These are phyloP conservation scores for Starmerella gropengiesseri DNA, from an alignment of 805 yeast genomes.

Conservation along the genomic window DNA sequence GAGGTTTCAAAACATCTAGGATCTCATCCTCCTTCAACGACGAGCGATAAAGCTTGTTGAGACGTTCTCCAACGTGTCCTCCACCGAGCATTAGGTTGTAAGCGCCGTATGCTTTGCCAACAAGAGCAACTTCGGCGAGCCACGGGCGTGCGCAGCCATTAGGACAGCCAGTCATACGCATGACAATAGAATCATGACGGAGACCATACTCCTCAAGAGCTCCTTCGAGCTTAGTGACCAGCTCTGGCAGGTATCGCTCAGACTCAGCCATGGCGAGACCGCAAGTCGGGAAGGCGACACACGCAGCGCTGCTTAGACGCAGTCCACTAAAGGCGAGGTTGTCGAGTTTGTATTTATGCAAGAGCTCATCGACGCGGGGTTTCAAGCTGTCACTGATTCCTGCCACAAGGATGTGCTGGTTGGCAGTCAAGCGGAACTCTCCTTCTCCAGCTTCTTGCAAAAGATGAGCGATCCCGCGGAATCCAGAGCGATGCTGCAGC, in stretches of 20 bases:
- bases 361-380: conserved; percentile 46
- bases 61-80: conserved; percentile 84
- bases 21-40: conserved; percentile 88
- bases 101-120: conserved; percentile 89
- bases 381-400: conserved; percentile 61
- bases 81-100: conserved; percentile 94
- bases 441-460: conserved; percentile 43
- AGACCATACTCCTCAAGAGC: conserved; percentile 84
- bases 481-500: conserved; percentile 79
- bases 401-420: conserved; percentile 79
- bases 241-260: conserved; percentile 78
- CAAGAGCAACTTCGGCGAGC: conserved; percentile 91
- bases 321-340: conserved; percentile 73
- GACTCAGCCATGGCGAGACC: conserved; percentile 99
- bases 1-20: conserved; percentile 60
- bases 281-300: conserved; percentile 98
- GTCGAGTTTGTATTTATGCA: conserved; percentile 69
- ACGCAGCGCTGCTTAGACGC: conserved; percentile 84
- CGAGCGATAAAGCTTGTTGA: conserved; percentile 79
- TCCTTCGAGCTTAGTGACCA: conserved; percentile 72
- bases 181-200: conserved; percentile 84
- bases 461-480: conserved; percentile 63
- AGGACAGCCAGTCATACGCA: conserved; percentile 99
- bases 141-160: conserved; percentile 98
- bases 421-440: conserved; percentile 88